Base-by-base conservation (phyloP, 2,329 filamentous ascomycete genomes). In the Talaromyces piceae region DNA sequence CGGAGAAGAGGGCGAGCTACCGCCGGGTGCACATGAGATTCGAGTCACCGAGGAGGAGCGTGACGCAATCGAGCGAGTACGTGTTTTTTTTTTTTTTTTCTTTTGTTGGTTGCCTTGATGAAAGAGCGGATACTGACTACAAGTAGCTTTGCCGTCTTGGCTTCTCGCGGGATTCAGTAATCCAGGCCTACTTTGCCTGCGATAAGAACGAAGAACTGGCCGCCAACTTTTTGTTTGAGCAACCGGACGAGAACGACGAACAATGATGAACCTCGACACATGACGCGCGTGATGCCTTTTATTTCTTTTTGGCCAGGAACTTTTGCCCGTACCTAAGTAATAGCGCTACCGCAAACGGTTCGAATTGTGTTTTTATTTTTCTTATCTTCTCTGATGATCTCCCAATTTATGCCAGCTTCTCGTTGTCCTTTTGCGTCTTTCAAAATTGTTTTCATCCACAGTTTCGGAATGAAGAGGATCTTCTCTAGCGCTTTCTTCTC, bases 191-290 rank as follows among this genome's bases (percentile, higher is more conserved):
- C 74, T 98, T 98, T 67, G 93, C 93, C 28, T 98, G 93, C 71
- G 93, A 98, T 73, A 98, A 97, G 81, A 97, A 98, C 70, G 93
- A 98, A 73, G 93, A 98, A 72, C 79, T 98, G 47, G 93, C 93
- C 0, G 93, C 93, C 57, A 98, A 98, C 73, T 97, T 96, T 72
- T 78, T 98, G 54, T 98, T 98, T 66, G 93, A 98, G 63, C 90
- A 97, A 73, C 91, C 91, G 8, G 90, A 95, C 55, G 91, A 96
- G 45, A 85, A 88, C 30, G 67, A 73, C 46, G 67, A 72, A 26
- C 56, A 59, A 56, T 67, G 58, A 58, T 54, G 31, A n/a, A 37
- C 31, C 4, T 52, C 41, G n/a, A 33, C 20, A 13, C 28, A 7
- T 39, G 13, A 30, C 28, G 43, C 30, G 6, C 26, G 7, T 33